These are phyloP conservation scores for sweet orange (Citrus sinensis) DNA, from an alignment of 345 rosid species.

Conservation along the genomic window DVS_A1.0 CM039166.1:19098001-19098500, in stretches of 20 bases:
- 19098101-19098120: slow-evolving; percentile 97
- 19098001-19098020: slow-evolving; percentile 99
- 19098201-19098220: neutral
- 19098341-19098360: neutral
- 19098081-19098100: slow-evolving; percentile 90
- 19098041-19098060: slow-evolving; percentile 94
- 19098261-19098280: too few relatives aligned
- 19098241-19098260: neutral
- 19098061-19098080: slow-evolving; percentile 97
- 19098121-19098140: slow-evolving; percentile 67
- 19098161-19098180: neutral
- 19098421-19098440: neutral
- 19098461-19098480: slow-evolving; percentile 1
- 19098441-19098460: too few relatives aligned
- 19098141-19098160: neutral
- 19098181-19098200: neutral
- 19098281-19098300: neutral
- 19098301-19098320: neutral
- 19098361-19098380: neutral
- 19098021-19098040: slow-evolving; percentile 98
- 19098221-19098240: neutral
- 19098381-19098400: neutral
- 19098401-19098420: neutral
- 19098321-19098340: neutral
- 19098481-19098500: neutral